Evolutionary conservation across 371 early-diverging fungal species (phyloP).

Genomic region (Mortierella sp.): DNA sequence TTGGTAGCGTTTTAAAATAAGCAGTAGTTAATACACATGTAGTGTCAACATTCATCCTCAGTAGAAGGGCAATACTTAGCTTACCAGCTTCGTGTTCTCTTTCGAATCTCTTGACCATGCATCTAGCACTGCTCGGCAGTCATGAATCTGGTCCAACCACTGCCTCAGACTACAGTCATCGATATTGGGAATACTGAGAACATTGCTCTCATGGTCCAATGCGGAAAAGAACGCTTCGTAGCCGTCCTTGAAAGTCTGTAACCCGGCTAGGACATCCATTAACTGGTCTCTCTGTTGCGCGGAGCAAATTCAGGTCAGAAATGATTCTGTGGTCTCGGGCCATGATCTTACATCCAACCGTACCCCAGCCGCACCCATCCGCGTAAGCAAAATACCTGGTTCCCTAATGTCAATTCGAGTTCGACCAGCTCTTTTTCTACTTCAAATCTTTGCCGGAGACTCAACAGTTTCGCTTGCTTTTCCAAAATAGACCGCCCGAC

Average conservation of each 20-base stretch:
- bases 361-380: background rate
- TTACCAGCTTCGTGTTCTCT: constrained; percentile 17
- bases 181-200: constrained; percentile 13
- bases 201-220: constrained; percentile 14
- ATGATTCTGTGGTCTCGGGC: too few species aligned
- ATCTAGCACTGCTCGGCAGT: constrained; percentile 18
- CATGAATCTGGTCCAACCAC: constrained; percentile 30
- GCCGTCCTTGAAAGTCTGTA: constrained; percentile 14
- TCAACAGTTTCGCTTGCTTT: constrained; percentile 13
- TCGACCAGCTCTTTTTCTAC: constrained; percentile 31
- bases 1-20: background rate
- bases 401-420: constrained; percentile 25
- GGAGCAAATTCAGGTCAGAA: background rate
- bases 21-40: background rate
- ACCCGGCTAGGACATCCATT: constrained; percentile 8
- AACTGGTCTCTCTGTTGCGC: constrained; percentile 31
- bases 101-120: background rate
- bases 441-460: constrained; percentile 21
- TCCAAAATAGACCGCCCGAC: constrained; percentile 8
- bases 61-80: background rate
- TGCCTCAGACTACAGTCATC: constrained; percentile 15
- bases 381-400: constrained; percentile 15
- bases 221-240: constrained; percentile 19
- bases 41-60: background rate
- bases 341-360: too few species aligned